phyloP scores from a whole-genome alignment of 208 protist genomes.

The Acanthamoeba triangularis region DNA sequence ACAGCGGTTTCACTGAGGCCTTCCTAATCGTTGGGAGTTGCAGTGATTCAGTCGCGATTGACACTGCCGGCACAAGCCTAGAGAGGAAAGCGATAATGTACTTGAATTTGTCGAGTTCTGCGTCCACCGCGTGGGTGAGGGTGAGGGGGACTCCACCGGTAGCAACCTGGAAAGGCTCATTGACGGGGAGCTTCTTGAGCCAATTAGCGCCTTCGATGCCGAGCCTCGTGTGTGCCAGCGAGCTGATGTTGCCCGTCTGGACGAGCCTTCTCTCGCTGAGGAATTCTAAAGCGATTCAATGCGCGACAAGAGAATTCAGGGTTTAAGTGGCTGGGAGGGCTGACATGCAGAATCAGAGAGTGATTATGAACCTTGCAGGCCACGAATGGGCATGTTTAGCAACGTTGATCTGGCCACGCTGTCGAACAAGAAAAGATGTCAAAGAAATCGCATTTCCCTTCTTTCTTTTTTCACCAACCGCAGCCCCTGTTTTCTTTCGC shows the following conservation, averaged over 20 bases:
- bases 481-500: background rate
- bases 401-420: too few relatives aligned
- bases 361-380: background rate
- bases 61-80: background rate
- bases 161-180: slow-evolving; percentile 21
- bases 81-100: background rate
- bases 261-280: slow-evolving; percentile 38
- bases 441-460: background rate
- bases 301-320: too few relatives aligned
- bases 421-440: too few relatives aligned
- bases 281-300: background rate
- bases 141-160: slow-evolving; percentile 6
- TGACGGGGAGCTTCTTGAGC: slow-evolving; percentile 5
- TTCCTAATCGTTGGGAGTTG: background rate
- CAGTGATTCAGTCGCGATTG: background rate
- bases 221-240: background rate
- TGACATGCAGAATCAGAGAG: background rate
- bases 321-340: background rate
- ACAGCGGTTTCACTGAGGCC: slow-evolving; percentile 3
- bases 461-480: background rate
- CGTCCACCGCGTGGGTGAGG: background rate
- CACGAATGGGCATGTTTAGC: slow-evolving; percentile 19
- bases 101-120: background rate
- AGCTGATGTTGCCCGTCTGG: slow-evolving; percentile 40
- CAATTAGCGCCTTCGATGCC: slow-evolving; percentile 19